Evolutionary conservation across 768 basidiomycete species (phyloP), one percentile per base, ranked within the genome.

Genomic region (Imleria badia): DNA sequence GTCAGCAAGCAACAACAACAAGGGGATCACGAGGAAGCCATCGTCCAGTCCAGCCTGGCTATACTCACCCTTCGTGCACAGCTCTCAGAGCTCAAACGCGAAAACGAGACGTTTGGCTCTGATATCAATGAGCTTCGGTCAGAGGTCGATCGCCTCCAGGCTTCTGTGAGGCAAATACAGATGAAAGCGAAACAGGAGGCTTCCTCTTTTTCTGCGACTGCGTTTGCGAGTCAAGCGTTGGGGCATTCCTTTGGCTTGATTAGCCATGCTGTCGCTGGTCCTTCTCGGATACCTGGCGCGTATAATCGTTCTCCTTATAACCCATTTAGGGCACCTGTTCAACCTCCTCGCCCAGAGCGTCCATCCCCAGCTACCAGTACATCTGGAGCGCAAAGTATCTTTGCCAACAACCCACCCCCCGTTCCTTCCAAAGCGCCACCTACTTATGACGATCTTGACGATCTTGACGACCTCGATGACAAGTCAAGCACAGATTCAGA

Each of bases 1-100:
- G 64, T 78, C 13, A 72, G 79, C 1, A 71, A 63, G 19, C 56
- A 63, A 22, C 49, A 47, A 36, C 53, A n/a, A 56, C 38, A 26
- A 50, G n/a, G n/a, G 17, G 66, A 67, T 15, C 39, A 65, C 23
- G 69, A 70, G n/a, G 62, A 72, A 29, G 62, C 75, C 4, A 56
- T 83, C 14, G 56, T 83, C 31, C 78, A 81, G 29, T 77, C 81
- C 3, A 86, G 82, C 58, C 61, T 85, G 20, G 66, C 69, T 7
- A 73, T 81, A 5, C 71, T 87, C 46, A 56, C 62, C 2, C 61
- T 80, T 29, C 76, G 74, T 31, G 73, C 76, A 1, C 71, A 77
- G 48, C 57, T 81, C 20, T 60, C 71, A 3, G 73, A 75, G 29
- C 55, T 80, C 44, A 72, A 71, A 40, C 52, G 49, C 31, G 69